Evolutionary conservation across 176 grass and related monocot species (phyloP).

Genomic region (Oryza longistaminata): DNA sequence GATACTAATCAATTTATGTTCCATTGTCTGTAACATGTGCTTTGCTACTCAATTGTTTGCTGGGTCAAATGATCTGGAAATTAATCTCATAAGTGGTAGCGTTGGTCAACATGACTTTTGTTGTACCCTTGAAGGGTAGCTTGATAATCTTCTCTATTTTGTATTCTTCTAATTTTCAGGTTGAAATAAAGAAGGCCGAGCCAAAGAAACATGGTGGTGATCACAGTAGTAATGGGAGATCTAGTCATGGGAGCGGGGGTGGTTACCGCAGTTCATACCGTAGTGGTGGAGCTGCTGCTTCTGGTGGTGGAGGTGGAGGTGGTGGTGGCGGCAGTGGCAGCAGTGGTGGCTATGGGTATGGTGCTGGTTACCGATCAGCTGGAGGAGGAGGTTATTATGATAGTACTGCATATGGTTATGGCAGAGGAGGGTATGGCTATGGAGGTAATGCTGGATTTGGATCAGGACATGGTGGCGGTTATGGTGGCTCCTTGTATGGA

Average conservation of each 20-base stretch:
- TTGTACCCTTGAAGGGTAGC: background rate
- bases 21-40: background rate
- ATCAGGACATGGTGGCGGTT: conserved; percentile 59
- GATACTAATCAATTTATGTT: background rate
- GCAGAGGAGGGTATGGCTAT: conserved; percentile 71
- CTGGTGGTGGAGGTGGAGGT: background rate
- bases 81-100: background rate
- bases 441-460: conserved; percentile 56
- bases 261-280: conserved; percentile 57
- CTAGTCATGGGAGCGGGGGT: conserved; percentile 40
- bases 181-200: conserved; percentile 99
- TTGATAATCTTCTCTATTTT: conserved; percentile 5
- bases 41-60: background rate
- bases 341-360: conserved; percentile 42
- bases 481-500: conserved; percentile 78
- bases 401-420: conserved; percentile 61
- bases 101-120: background rate
- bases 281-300: conserved; percentile 26
- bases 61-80: background rate
- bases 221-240: conserved; percentile 61
- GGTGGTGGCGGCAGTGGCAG: background rate
- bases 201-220: conserved; percentile 85
- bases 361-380: conserved; percentile 55
- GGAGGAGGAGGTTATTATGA: conserved; percentile 51
- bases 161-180: conserved; percentile 47